These are phyloP conservation scores for Coriaria nepalensis DNA, from an alignment of 306 rosid species.

Conservation along the genomic window DNA sequence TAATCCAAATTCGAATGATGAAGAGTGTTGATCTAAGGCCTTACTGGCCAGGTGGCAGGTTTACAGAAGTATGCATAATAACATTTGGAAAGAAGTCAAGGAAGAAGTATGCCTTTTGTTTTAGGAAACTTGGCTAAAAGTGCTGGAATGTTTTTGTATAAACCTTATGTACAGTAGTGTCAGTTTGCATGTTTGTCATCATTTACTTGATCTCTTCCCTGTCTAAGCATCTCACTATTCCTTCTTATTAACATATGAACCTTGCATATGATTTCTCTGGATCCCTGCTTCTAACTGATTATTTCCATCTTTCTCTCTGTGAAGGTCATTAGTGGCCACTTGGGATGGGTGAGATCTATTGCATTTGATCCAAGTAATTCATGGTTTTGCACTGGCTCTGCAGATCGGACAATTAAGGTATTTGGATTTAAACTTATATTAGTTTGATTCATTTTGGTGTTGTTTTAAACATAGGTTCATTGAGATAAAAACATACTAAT, in stretches of 20 bases:
- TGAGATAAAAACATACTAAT: neutral
- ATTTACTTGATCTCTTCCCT: neutral
- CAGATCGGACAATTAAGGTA: slow-evolving; percentile 99
- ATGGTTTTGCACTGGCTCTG: slow-evolving; percentile 98
- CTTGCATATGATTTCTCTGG: neutral
- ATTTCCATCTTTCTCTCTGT: slow-evolving; percentile 13
- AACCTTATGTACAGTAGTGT: neutral
- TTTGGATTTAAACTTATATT: slow-evolving; percentile 11
- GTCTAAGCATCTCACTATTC: neutral
- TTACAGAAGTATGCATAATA: no score
- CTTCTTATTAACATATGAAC: neutral
- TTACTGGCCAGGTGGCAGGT: no score
- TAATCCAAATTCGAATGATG: no score
- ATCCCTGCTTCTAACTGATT: neutral
- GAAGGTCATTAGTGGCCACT: slow-evolving; percentile 95
- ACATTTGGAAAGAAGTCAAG: no score
- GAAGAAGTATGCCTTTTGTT: no score
- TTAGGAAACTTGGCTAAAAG: no score
- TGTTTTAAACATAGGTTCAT: neutral
- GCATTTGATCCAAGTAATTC: slow-evolving; percentile 96
- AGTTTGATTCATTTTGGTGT: slow-evolving; percentile 4
- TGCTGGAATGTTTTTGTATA: no score
- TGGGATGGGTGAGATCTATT: slow-evolving; percentile 96
- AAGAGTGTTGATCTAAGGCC: no score
- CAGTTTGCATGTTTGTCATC: neutral